Conservation (phyloP, 768 basidiomycete genomes). For the Hypholoma sublateritium region DNA sequence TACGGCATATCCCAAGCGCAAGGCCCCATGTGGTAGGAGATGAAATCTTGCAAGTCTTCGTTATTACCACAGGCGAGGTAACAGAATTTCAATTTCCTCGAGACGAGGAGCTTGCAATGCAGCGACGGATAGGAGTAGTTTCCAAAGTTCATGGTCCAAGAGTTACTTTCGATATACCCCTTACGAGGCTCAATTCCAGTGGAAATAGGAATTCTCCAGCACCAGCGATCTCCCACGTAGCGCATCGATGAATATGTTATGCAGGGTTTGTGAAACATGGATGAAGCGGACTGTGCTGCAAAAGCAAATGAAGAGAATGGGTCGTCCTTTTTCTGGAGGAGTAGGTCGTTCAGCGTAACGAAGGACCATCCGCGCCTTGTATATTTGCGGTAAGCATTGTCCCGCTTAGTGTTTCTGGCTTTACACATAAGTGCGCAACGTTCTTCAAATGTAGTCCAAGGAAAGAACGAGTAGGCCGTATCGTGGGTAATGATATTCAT, state of each 20-base stretch:
- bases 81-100: slow-evolving; percentile 3
- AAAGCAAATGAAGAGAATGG: not conserved
- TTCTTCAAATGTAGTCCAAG: not conserved
- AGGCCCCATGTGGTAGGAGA: not conserved
- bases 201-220: not conserved
- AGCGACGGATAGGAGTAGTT: not conserved
- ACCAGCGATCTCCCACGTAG: not conserved
- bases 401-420: not conserved
- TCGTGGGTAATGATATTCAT: slow-evolving; percentile 5
- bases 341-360: not conserved
- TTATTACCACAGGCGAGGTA: not conserved
- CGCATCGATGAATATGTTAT: not conserved
- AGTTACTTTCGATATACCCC: not conserved
- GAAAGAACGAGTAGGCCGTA: not conserved
- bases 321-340: too few relatives aligned
- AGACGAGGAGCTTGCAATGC: not conserved
- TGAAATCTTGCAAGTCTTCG: not conserved
- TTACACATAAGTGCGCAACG: not conserved
- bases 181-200: not conserved
- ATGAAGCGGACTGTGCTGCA: not conserved
- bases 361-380: not conserved
- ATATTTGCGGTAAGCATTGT: not conserved
- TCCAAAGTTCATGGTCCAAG: not conserved
- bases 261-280: too few relatives aligned
- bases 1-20: not conserved